Base-by-base conservation (phyloP, 2,329 filamentous ascomycete species). In the Phaeosphaeriaceae sp. region DNA sequence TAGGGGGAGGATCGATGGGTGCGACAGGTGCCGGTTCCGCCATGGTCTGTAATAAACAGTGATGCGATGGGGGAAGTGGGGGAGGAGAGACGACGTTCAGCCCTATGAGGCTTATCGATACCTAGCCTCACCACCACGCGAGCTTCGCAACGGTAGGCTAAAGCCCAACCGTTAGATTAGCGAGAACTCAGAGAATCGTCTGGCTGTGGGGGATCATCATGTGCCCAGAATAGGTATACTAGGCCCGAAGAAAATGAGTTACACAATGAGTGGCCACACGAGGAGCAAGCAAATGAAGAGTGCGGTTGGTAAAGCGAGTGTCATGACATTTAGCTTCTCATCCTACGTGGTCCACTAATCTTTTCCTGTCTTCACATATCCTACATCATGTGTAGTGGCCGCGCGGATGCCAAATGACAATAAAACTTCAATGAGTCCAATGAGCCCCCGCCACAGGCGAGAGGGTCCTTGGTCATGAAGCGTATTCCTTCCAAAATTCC, bases 291-390 rank as follows among this genome's bases (percentile, higher is more conserved):
- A n/a, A 28, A 20, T 7, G 1, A 17, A 17, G n/a, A 43, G 16
- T 4, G 13, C 13, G 2, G 13, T 37, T 49, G 37, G 39, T 46
- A 61, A 58, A 70, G 66, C 59, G 67, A 70, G 65, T 68, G 67
- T 71, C 62, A 66, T 69, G 50, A 54, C 62, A 71, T 70, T 71
- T 53, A 67, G 64, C 58, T 67, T 66, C 50, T 71, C 58, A 68
- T 70, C 67, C 67, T 71, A 70, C 65, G 56, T 60, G 37, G 50
- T 47, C 36, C 45, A 50, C 52, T 58, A 58, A 18, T 52, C 46
- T 37, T 48, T n/a, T n/a, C n/a, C 30, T 37, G 23, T 43, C 41
- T 41, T 50, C 47, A 37, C 18, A 32, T 50, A 51, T 35, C 30
- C 32, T 41, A 50, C 50, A 44, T 38, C 50, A 46, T 18, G 23